Percentiles rank a stretch among this genome's conserved stretches.
Conservation (phyloP, 2,329 filamentous ascomycete genomes). For the Penicillium sp. region DNA sequence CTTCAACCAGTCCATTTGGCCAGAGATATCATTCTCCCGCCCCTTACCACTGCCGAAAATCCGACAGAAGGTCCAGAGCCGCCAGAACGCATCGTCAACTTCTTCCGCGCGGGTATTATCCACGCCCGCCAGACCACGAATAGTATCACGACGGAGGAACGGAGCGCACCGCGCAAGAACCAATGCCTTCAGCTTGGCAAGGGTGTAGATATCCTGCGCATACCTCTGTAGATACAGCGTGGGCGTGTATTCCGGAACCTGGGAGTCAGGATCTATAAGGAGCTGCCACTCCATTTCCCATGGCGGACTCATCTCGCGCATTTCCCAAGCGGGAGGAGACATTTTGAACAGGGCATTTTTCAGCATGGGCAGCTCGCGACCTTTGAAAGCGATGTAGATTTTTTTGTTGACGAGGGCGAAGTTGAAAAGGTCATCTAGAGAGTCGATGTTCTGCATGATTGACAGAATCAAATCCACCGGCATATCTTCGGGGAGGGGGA, state of each 20-base stretch:
- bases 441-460: constrained; percentile 51
- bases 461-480: constrained; percentile 52
- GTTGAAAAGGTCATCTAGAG: constrained; percentile 55
- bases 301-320: constrained; percentile 57
- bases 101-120: constrained; percentile 48
- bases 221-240: constrained; percentile 52
- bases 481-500: constrained; percentile 41
- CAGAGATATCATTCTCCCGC: constrained; percentile 58
- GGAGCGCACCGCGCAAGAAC: constrained; percentile 56
- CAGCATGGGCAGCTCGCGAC: constrained; percentile 55
- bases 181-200: constrained; percentile 55
- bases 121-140: constrained; percentile 51
- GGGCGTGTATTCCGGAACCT: constrained; percentile 54
- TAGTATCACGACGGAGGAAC: constrained; percentile 57
- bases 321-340: constrained; percentile 60
- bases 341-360: constrained; percentile 51
- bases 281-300: constrained; percentile 44
- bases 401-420: constrained; percentile 54
- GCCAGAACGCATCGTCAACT: constrained; percentile 62
- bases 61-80: constrained; percentile 64
- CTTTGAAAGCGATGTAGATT: constrained; percentile 59
- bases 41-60: constrained; percentile 60
- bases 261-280: constrained; percentile 46
- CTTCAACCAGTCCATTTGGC: constrained; percentile 62
- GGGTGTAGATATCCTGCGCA: constrained; percentile 52